A percentile compares a stretch with the other conserved stretches of the same genome.
These are phyloP conservation scores for Claviceps fusiformis DNA, from an alignment of 2,329 filamentous ascomycete genomes.

Conservation along the genomic window DNA sequence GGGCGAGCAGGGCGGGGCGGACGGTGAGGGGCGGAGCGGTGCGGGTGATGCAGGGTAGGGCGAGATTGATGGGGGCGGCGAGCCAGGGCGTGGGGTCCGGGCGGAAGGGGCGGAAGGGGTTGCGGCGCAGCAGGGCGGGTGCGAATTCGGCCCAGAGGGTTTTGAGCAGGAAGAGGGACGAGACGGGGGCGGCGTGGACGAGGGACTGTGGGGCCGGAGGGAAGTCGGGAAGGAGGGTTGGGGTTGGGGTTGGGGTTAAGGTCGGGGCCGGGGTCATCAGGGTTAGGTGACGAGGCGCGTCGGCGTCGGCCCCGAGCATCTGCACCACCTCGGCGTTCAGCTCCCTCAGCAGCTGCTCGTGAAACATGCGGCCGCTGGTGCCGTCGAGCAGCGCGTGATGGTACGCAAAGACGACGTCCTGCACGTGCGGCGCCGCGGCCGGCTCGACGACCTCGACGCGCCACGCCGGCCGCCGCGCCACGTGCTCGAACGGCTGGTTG, in stretches of 20 bases:
- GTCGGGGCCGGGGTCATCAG: too few relatives aligned
- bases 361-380: slow-evolving; percentile 33
- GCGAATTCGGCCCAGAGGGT: slow-evolving; percentile 26
- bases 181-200: slow-evolving; percentile 16
- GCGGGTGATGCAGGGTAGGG: slow-evolving; percentile 21
- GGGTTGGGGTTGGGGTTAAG: too few relatives aligned
- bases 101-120: slow-evolving; percentile 10
- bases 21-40: slow-evolving; percentile 24
- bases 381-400: slow-evolving; percentile 43
- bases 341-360: slow-evolving; percentile 30
- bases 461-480: slow-evolving; percentile 32
- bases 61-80: slow-evolving; percentile 21
- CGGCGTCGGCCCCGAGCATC: too few relatives aligned
- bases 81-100: slow-evolving; percentile 23
- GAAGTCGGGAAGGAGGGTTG: too few relatives aligned
- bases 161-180: slow-evolving; percentile 25
- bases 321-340: too few relatives aligned
- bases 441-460: slow-evolving; percentile 25
- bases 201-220: too few relatives aligned
- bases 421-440: slow-evolving; percentile 11
- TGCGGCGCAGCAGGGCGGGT: slow-evolving; percentile 29
- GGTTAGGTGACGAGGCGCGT: too few relatives aligned
- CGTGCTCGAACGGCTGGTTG: slow-evolving; percentile 26
- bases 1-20: slow-evolving; percentile 11
- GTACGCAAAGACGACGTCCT: slow-evolving; percentile 33